Base-by-base conservation (phyloP, 306 rosid genomes). In the Dryas octopetala region DNA sequence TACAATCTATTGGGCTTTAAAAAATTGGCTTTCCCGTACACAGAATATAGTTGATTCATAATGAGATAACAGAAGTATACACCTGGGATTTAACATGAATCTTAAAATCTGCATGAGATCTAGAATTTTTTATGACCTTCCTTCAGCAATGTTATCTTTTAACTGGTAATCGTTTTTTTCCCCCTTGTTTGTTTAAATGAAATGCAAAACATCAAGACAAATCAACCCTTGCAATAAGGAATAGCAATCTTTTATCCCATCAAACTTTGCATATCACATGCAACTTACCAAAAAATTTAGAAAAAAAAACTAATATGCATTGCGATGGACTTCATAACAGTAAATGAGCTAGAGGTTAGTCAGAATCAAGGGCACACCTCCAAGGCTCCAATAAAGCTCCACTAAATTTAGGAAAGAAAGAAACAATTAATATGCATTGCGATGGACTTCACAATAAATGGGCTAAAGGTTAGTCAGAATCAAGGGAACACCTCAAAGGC, bases 301-400 rank as follows among this genome's bases (percentile, higher is more conserved):
- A 53, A 13, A 19, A 49, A 12, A 47, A 9, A 6, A 62, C 7
- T 48, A 19, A 43, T 55, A 14, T 53, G 54, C 32, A 45, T 0
- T 5, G 11, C 15, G 52, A 55, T 62, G 52, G 40, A 62, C 61
- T 74, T 68, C 11, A 61, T 47, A 40, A 70, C 48, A 12, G 50
- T 17, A 74, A 49, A 40, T 32, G 54, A 57, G 57, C 76, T 60
- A 49, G 26, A 72, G 23, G 67, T 72, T 49, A 63, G n/a, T 71
- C 63, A 63, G 76, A 62, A 28, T 76, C 66, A 73, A 70, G 71
- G 70, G 66, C 71, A 41, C 17, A 96, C 99, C 99, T 92, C 97
- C 75, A 96, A 92, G 59, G 98, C 99, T 77, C 99, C 99, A 76
- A 72, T 86, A 68, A 96, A 96, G 88, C 99, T 90, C 98, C 97